Evolutionary conservation across 345 rosid species (phyloP).

Genomic region (Aquilaria yunnanensis): DNA sequence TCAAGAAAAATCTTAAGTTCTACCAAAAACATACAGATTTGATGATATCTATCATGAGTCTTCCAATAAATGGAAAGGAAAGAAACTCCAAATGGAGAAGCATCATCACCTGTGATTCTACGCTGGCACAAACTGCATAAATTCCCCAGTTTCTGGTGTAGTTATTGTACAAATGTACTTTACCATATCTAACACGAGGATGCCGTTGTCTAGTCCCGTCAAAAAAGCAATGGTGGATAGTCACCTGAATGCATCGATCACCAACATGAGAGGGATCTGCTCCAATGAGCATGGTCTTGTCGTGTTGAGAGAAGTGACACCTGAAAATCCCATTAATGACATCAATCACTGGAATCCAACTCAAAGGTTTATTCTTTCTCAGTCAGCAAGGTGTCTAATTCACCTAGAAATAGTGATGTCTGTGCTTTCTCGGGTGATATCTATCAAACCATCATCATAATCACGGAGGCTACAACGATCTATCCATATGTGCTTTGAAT

Average conservation of each 20-base stretch:
- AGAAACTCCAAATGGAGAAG: neutral
- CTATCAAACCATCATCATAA: constrained; percentile 88
- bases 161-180: constrained; percentile 83
- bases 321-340: constrained; percentile 27
- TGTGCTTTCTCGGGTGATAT: constrained; percentile 91
- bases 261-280: constrained; percentile 67
- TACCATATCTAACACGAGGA: constrained; percentile 89
- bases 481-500: constrained; percentile 81
- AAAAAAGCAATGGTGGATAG: constrained; percentile 96
- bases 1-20: constrained; percentile 2
- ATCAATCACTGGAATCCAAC: constrained; percentile 4
- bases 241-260: constrained; percentile 81
- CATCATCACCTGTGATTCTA: constrained; percentile 72
- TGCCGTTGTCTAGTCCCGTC: constrained; percentile 86
- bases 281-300: constrained; percentile 89
- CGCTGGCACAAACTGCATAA: constrained; percentile 92
- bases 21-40: neutral
- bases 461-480: constrained; percentile 88
- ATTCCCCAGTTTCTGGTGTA: constrained; percentile 88
- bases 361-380: neutral
- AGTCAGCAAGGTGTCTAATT: neutral
- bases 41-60: neutral
- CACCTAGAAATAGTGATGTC: constrained; percentile 89
- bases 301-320: constrained; percentile 77
- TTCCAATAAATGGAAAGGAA: neutral